phyloP scores from a whole-genome alignment of 306 rosid species.

The Prosopis cineraria region DNA sequence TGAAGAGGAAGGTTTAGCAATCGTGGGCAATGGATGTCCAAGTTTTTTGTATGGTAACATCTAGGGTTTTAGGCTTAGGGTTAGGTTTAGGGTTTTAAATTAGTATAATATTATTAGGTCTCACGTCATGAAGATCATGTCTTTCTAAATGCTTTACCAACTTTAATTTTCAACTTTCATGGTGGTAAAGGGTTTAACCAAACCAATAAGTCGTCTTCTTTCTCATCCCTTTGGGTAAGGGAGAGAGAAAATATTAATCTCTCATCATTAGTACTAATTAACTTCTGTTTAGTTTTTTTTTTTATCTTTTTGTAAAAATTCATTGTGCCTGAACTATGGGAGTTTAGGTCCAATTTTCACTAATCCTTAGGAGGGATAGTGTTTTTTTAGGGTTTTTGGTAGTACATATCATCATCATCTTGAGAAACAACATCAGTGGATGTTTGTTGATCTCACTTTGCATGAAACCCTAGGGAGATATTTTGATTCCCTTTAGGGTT shows the following conservation, averaged over 20 bases:
- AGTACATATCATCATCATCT: conserved; percentile 58
- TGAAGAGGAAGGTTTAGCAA: conserved; percentile 52
- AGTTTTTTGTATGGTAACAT: conserved; percentile 66
- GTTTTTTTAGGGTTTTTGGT: conserved; percentile 43
- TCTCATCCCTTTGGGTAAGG: conserved; percentile 62
- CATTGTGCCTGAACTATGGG: conserved; percentile 78
- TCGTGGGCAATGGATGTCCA: conserved; percentile 68
- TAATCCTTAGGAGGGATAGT: conserved; percentile 61
- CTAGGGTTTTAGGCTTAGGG: conserved; percentile 15
- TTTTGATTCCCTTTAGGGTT: conserved; percentile 93
- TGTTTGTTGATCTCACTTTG: conserved; percentile 72
- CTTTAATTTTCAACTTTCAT: conserved; percentile 45
- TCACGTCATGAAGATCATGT: conserved; percentile 36
- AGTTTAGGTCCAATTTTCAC: conserved; percentile 67
- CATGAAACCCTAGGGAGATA: conserved; percentile 84
- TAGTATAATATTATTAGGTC: conserved; percentile 33
- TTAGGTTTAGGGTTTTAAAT: conserved; percentile 34
- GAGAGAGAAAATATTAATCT: conserved; percentile 30
- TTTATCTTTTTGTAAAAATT: conserved; percentile 45
- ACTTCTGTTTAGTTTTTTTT: conserved; percentile 36
- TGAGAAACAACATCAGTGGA: conserved; percentile 75
- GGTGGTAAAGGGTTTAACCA: conserved; percentile 49
- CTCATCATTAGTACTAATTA: conserved; percentile 28
- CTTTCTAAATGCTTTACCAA: conserved; percentile 38
- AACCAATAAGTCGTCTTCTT: conserved; percentile 36